Base-by-base conservation (phyloP, 2,329 filamentous ascomycete species). In the Colletotrichum destructivum region DNA sequence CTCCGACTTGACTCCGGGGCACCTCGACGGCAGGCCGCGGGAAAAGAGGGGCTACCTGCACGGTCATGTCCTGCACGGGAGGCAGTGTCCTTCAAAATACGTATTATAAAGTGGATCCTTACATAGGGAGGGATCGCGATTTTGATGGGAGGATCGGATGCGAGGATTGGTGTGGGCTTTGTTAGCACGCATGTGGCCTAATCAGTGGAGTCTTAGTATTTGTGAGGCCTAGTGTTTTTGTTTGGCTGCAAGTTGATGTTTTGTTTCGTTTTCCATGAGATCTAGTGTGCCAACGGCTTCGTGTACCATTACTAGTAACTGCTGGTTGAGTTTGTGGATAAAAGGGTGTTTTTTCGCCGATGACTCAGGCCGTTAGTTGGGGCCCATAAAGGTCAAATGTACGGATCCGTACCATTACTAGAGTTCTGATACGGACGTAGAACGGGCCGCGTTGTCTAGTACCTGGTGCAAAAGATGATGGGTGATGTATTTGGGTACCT, bases 101-200 rank as follows among this genome's bases (percentile, higher is more conserved):
- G 26, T 51, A 4, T 16, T n/a, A 4, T 5, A 7, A 42, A 38
- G 56, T 62, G 62, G 49, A 31, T 9, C 42, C 13, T 8, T 26
- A 12, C 6, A 63, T 52, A 63, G 15, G 31, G 69, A 46, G 54
- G 31, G 69, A 69, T 72, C 65, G 67, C 31, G 52, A 35, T 35
- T 63, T 69, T 60, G 60, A 69, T 59, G 59, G 59, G 42, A 42
- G 47, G 69, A 64, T 72, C 69, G 66, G 66, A 61, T 38, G 47
- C 65, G 69, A 55, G 69, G 65, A n/a, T 57, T 18, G 35, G 9
- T 54, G 38, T 49, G 49, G 49, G 8, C 26, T 51, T 42, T n/a
- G 8, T 21, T 54, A 35, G 16, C 61, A 42, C 38, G 31, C 49
- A 42, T 44, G 21, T 44, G 35, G 47, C 44, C 54, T 55, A 56